Percentiles rank a stretch among this genome's conserved stretches.
These are phyloP conservation scores for Emydomyces testavorans DNA, from an alignment of 2,329 filamentous ascomycete genomes.

Conservation along the genomic window DNA sequence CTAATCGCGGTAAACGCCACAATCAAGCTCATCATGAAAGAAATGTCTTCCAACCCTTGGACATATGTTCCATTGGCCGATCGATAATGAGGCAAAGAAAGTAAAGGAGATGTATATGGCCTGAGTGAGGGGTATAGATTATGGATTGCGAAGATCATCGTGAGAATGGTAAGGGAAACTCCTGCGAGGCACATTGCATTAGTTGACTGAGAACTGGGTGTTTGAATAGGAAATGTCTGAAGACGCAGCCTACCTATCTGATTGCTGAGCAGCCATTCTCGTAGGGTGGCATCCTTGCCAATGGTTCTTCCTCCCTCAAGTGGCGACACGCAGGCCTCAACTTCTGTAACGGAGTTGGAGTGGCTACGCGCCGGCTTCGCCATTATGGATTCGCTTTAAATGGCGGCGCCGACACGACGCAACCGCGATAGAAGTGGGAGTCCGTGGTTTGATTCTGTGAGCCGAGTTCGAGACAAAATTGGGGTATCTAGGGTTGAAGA, in stretches of 20 bases:
- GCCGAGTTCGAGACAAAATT: background rate
- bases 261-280: constrained; percentile 60
- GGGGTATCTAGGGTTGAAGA: background rate
- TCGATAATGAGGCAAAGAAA: constrained; percentile 75
- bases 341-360: constrained; percentile 26
- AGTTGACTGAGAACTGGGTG: background rate
- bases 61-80: constrained; percentile 56
- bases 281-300: constrained; percentile 32
- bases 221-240: background rate
- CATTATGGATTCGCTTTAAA: constrained; percentile 20
- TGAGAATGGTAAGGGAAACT: constrained; percentile 72
- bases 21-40: constrained; percentile 65
- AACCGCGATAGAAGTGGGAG: constrained; percentile 4
- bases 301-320: constrained; percentile 18
- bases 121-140: constrained; percentile 69
- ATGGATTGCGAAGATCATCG: constrained; percentile 72
- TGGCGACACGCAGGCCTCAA: constrained; percentile 34
- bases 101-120: constrained; percentile 73
- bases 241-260: constrained; percentile 57
- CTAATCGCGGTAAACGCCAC: constrained; percentile 78
- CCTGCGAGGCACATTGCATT: constrained; percentile 40
- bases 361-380: constrained; percentile 25
- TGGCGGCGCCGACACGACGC: constrained; percentile 8
- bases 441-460: background rate
- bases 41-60: constrained; percentile 66